Evolutionary conservation across 1,284 basidiomycete genomes (phyloP).

Genomic region (Pseudozyma thailandica): DNA sequence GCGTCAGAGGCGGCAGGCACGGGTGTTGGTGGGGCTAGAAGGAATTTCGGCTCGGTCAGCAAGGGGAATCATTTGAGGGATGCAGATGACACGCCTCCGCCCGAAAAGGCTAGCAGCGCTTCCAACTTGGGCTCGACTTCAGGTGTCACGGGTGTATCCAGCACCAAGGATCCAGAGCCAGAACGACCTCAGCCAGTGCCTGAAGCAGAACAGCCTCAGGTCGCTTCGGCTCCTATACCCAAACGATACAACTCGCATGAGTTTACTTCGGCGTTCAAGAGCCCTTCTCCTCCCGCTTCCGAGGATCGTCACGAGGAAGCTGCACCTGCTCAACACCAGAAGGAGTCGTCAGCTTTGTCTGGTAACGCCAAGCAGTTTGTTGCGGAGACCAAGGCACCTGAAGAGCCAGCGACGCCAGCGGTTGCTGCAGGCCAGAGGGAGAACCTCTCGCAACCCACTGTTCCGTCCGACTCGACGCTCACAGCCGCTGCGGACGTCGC

Average conservation of each 20-base stretch:
- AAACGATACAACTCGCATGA: constrained; percentile 52
- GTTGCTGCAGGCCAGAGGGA: constrained; percentile 14
- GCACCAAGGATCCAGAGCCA: not conserved
- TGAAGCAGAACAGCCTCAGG: constrained; percentile 19
- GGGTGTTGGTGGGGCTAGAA: constrained; percentile 50
- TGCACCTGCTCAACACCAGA: not conserved
- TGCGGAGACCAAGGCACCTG: constrained; percentile 41
- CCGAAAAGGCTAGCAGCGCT: not conserved
- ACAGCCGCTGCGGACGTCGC: constrained; percentile 17
- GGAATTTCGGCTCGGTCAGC: constrained; percentile 54
- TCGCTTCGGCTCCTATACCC: constrained; percentile 22
- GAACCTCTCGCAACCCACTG: constrained; percentile 41
- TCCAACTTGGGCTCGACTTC: constrained; percentile 17
- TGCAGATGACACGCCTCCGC: constrained; percentile 4
- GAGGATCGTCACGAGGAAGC: constrained; percentile 7
- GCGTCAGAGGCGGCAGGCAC: constrained; percentile 60
- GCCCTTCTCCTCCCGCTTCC: constrained; percentile 34
- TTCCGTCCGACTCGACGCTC: constrained; percentile 40
- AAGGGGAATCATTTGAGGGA: constrained; percentile 23
- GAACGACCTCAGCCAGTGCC: constrained; percentile 25
- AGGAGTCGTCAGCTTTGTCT: not conserved
- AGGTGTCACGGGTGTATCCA: constrained; percentile 18
- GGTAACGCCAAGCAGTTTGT: constrained; percentile 40
- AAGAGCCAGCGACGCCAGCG: constrained; percentile 35
- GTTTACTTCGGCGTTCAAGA: constrained; percentile 43